Percentiles rank a stretch among this genome's conserved stretches.
Evolutionary conservation across 371 early-diverging fungal species (phyloP).

Genomic region (Lichtheimia corymbifera): DNA sequence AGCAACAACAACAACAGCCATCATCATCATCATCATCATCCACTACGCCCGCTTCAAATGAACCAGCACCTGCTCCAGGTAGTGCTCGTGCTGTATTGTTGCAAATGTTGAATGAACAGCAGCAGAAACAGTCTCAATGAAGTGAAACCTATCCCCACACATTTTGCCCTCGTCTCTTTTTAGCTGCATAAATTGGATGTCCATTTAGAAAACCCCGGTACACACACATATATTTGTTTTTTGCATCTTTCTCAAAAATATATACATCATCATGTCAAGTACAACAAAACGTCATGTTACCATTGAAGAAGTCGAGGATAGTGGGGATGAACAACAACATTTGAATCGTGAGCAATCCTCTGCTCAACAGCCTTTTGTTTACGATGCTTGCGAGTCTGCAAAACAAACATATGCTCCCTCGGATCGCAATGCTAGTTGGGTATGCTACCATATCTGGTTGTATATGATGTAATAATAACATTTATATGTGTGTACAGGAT

Average conservation of each 20-base stretch:
- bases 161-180: too few relatives aligned
- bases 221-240: too few relatives aligned
- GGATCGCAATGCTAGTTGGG: constrained; percentile 8
- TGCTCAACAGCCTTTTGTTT: too few relatives aligned
- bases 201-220: too few relatives aligned
- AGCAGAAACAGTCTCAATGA: too few relatives aligned
- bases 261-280: neutral
- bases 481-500: neutral
- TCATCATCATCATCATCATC: neutral
- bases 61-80: neutral
- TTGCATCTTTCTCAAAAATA: too few relatives aligned
- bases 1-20: neutral
- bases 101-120: neutral
- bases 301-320: constrained; percentile 8
- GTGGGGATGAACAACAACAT: neutral
- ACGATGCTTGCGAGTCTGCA: too few relatives aligned
- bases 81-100: neutral
- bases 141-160: too few relatives aligned
- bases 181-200: too few relatives aligned
- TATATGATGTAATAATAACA: neutral
- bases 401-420: neutral
- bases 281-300: constrained; percentile 5
- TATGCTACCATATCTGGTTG: too few relatives aligned
- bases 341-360: neutral
- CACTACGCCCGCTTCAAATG: neutral